phyloP scores from a whole-genome alignment of 2,329 filamentous ascomycete genomes.

The Zasmidium citrigriseum region DNA sequence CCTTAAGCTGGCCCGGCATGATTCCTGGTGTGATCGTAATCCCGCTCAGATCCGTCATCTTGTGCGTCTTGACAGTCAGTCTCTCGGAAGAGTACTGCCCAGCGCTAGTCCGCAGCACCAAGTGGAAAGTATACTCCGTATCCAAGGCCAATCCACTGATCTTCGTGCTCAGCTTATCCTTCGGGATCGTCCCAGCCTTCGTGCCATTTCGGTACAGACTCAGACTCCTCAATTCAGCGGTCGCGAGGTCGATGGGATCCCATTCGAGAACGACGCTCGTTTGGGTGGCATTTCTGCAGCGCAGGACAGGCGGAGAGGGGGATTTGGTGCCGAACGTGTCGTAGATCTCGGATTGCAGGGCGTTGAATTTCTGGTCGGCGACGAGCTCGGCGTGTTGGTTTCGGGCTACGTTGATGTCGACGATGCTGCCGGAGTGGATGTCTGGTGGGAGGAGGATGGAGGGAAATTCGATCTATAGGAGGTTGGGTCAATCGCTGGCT shows the following conservation, averaged over 20 bases:
- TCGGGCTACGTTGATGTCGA: constrained; percentile 92
- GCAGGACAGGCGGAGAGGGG: constrained; percentile 74
- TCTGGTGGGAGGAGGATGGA: constrained; percentile 94
- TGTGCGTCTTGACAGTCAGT: constrained; percentile 85
- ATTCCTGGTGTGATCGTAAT: constrained; percentile 93
- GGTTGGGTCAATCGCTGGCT: constrained; percentile 14
- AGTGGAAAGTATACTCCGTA: constrained; percentile 91
- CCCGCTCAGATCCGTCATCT: constrained; percentile 96
- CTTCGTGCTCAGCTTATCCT: constrained; percentile 91
- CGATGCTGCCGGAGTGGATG: constrained; percentile 93
- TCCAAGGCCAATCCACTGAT: constrained; percentile 95
- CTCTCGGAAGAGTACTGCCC: constrained; percentile 84
- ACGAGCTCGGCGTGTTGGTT: constrained; percentile 77
- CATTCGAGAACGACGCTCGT: constrained; percentile 98
- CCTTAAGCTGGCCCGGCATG: constrained; percentile 70
- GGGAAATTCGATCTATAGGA: constrained; percentile 87
- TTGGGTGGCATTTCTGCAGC: constrained; percentile 95
- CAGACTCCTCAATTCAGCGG: constrained; percentile 84
- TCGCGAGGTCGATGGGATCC: constrained; percentile 92
- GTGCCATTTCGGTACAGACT: constrained; percentile 93
- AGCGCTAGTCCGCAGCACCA: constrained; percentile 86
- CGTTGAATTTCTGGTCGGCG: constrained; percentile 73
- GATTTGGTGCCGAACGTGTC: constrained; percentile 79
- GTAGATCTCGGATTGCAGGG: constrained; percentile 87
- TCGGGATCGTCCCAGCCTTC: constrained; percentile 93